phyloP scores from a whole-genome alignment of 2,329 filamentous ascomycete genomes.

The Penicillium expansum region DNA sequence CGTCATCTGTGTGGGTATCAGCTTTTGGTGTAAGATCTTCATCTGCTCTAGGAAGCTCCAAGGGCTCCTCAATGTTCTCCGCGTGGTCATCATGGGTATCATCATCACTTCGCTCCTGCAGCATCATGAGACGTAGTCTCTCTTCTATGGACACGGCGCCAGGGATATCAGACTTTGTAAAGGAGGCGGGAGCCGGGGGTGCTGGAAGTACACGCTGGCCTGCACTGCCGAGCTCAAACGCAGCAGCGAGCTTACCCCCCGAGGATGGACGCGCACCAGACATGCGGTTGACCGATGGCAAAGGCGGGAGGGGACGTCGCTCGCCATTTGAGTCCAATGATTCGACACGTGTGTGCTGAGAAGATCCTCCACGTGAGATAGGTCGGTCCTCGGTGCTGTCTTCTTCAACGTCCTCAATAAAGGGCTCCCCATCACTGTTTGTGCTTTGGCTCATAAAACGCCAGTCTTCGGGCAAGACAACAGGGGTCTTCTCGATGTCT shows the following conservation, averaged over 20 bases:
- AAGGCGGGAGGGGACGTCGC: constrained; percentile 78
- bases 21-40: background rate
- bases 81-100: constrained; percentile 24
- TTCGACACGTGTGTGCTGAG: constrained; percentile 60
- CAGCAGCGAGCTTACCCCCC: constrained; percentile 64
- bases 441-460: constrained; percentile 69
- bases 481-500: constrained; percentile 94
- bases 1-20: background rate
- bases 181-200: constrained; percentile 64
- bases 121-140: constrained; percentile 82
- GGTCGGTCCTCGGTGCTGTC: constrained; percentile 62
- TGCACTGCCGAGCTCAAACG: constrained; percentile 68
- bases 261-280: constrained; percentile 52
- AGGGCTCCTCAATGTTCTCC: background rate
- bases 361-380: constrained; percentile 33
- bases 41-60: constrained; percentile 4
- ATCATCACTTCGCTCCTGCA: constrained; percentile 55
- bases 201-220: constrained; percentile 68
- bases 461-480: constrained; percentile 97
- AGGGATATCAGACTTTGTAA: constrained; percentile 74
- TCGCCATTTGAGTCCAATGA: constrained; percentile 77
- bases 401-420: constrained; percentile 61
- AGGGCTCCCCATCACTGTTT: constrained; percentile 65
- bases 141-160: constrained; percentile 83
- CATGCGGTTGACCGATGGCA: constrained; percentile 57